Conservation (phyloP, 768 basidiomycete genomes). For the Russula earlei region DNA sequence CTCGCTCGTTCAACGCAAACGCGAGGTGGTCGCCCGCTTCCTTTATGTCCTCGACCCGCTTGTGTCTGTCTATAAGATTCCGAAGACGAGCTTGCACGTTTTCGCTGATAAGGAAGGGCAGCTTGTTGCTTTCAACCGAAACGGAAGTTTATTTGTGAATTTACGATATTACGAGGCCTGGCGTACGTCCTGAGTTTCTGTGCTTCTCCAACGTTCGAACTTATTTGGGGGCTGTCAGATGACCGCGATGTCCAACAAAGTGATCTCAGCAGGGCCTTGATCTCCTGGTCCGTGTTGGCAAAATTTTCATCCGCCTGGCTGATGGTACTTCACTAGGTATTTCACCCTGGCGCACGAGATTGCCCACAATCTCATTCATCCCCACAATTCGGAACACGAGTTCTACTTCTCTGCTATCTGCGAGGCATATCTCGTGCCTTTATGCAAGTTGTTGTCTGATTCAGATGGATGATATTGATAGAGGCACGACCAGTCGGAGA, state of each 20-base stretch:
- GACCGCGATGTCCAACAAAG: conserved; percentile 55
- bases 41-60: conserved; percentile 60
- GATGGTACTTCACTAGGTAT: conserved; percentile 43
- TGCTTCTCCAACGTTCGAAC: neutral
- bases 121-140: conserved; percentile 88
- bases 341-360: conserved; percentile 90
- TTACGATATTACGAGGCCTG: conserved; percentile 76
- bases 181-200: conserved; percentile 49
- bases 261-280: conserved; percentile 50
- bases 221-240: conserved; percentile 36
- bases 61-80: conserved; percentile 62
- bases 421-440: conserved; percentile 46
- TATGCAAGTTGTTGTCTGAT: conserved; percentile 21
- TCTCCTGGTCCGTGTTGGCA: conserved; percentile 54
- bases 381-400: conserved; percentile 87
- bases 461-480: neutral
- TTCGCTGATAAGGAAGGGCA: conserved; percentile 78
- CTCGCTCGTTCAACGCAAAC: conserved; percentile 42
- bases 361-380: conserved; percentile 80
- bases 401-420: conserved; percentile 92
- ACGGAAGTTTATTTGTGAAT: conserved; percentile 83
- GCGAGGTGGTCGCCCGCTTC: conserved; percentile 59
- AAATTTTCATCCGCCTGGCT: neutral
- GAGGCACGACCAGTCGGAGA: neutral
- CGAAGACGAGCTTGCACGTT: conserved; percentile 66